Base-by-base conservation (phyloP, 768 basidiomycete species). In the Suillus hirtellus region DNA sequence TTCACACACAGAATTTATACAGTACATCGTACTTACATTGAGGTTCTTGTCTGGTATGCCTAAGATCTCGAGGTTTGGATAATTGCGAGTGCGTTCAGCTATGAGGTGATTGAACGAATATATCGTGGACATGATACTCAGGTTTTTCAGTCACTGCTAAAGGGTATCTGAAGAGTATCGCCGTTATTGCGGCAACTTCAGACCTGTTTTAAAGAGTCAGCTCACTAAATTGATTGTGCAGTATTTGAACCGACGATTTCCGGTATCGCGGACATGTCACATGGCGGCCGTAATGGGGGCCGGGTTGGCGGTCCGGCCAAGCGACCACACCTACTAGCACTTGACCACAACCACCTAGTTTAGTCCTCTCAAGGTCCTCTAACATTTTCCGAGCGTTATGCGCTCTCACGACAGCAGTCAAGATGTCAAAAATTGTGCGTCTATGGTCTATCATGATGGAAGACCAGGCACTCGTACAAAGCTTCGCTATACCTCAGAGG, bases 71-170 rank as follows among this genome's bases (percentile, higher is more conserved):
- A 70, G 64, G 46, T 72, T 55, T 1, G 72, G 73, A 38, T 67
- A 24, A 0, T 71, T 62, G 19, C 64, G 68, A 40, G 61, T 65
- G 35, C 65, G 66, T 47, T 71, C 35, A 10, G 67, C 37, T 17
- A 74, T 64, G 54, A 73, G 72, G 47, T 73, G 73, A 63, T 74
- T 73, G 62, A 74, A 17, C 7, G 73, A 73, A 21, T 65, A 66
- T 34, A 73, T 61, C 12, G 65, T 67, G 60, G 66, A 2, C 73
- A 71, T 75, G 56, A 52, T 42, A 27, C 21, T 9, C 21, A 27
- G 10, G 37, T 55, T 24, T 31, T 49, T 15, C 24, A 2, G 1
- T 42, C 31, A 7, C 21, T 38, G 19, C 19, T 52, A 19, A 35
- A 10, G 34, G 31, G 27, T 46, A 9, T n/a, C 27, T 62, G 31